Conservation (phyloP, 176 grass and related monocot species). For the Ensete glaucum region DNA sequence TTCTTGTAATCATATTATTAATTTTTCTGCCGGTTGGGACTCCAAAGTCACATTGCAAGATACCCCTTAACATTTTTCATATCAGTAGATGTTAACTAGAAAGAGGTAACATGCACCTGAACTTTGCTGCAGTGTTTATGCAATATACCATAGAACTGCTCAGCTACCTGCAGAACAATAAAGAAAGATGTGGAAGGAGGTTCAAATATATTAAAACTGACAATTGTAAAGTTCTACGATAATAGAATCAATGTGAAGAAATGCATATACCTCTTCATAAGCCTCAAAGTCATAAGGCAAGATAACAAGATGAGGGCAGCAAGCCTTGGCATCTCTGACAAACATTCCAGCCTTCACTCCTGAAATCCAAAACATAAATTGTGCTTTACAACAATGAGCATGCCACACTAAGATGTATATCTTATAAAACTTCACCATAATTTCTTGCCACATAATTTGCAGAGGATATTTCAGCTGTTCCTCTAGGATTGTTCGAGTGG, state of each 20-base stretch:
- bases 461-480: conserved; percentile 92
- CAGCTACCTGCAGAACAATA: conserved; percentile 61
- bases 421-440: conserved; percentile 55
- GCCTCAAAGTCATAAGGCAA: conserved; percentile 85
- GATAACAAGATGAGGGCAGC: conserved; percentile 60
- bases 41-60: neutral
- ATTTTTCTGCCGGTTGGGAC: neutral
- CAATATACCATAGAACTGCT: conserved; percentile 87
- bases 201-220: no score
- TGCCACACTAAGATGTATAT: neutral
- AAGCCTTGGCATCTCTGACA: conserved; percentile 80
- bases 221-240: neutral
- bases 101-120: conserved; percentile 34
- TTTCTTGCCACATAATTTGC: conserved; percentile 85
- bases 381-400: neutral
- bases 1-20: no score
- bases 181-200: neutral
- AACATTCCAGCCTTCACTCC: conserved; percentile 92
- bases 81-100: neutral
- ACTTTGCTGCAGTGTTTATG: conserved; percentile 85
- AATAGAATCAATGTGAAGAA: neutral
- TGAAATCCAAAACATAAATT: conserved; percentile 25
- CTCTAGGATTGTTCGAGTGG: conserved; percentile 86
- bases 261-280: conserved; percentile 65
- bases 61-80: neutral